These are phyloP conservation scores for Talaromyces marneffei DNA, from an alignment of 2,329 filamentous ascomycete species.

Conservation along the genomic window DNA sequence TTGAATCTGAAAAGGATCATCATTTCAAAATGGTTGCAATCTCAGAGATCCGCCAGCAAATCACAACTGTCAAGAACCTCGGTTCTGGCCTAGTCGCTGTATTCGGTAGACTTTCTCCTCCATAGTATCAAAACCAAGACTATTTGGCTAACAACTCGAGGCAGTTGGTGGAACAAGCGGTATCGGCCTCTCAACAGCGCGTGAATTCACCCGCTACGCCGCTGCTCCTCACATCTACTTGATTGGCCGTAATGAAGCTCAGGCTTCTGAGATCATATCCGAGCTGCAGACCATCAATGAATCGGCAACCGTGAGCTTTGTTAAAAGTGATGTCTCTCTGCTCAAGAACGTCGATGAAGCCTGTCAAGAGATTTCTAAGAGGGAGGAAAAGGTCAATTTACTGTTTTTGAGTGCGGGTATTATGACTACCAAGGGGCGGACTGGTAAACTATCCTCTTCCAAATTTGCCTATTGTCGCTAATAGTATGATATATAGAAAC, in stretches of 20 bases:
- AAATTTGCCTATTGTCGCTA: background rate
- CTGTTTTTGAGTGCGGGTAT: conserved; percentile 26
- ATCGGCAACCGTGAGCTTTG: conserved; percentile 43
- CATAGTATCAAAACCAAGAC: background rate
- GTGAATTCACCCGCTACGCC: conserved; percentile 40
- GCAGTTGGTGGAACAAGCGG: conserved; percentile 49
- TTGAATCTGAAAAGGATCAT: background rate
- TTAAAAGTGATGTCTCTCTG: conserved; percentile 46
- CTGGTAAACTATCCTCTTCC: conserved; percentile 11
- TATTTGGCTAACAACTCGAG: background rate
- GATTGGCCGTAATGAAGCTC: conserved; percentile 40
- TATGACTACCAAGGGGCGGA: conserved; percentile 14
- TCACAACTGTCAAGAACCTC: conserved; percentile 12
- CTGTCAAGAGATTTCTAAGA: conserved; percentile 40
- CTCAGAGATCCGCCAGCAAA: conserved; percentile 9
- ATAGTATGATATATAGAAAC: conserved; percentile 22
- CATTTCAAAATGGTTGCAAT: conserved; percentile 12
- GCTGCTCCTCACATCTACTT: conserved; percentile 47
- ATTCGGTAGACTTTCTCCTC: conserved; percentile 8
- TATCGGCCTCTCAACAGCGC: conserved; percentile 49
- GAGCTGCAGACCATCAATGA: conserved; percentile 43
- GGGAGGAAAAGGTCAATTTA: conserved; percentile 26
- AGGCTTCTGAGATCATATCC: conserved; percentile 34
- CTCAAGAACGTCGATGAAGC: conserved; percentile 48
- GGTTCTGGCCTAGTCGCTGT: conserved; percentile 16